Evolutionary conservation across 768 basidiomycete genomes (phyloP), one percentile per base, ranked within the genome.

Genomic region (Kwoniella mangroviensis): DNA sequence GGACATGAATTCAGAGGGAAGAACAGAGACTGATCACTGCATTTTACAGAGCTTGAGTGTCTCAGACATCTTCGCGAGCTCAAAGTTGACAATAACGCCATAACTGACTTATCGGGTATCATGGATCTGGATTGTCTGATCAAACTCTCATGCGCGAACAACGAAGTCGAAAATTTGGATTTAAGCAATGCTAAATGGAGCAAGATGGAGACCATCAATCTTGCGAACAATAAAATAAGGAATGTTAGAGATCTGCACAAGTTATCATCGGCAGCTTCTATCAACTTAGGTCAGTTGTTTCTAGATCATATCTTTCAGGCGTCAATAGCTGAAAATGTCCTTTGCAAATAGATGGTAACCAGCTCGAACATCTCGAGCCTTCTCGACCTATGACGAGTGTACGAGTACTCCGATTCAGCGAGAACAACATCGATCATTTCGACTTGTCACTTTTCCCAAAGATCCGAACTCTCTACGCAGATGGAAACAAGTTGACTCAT

Each of bases 401-500:
- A 73, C 89, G 92, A n/a, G 90, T 93, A 58, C 88, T 98, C 63
- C 90, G 93, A 41, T 85, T 91, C 62, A 94, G 91, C 85, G 88
- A 89, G 79, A 99, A 99, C 84, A 87, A 88, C 49, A 83, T 99
- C 73, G 83, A 86, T 61, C 81, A 84, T 68, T 86, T 99, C 66
- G 86, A 93, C 77, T 75, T 85, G 15, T 86, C 86, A 42, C 83
- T 85, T 43, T 88, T 92, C 80, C 85, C 88, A 2, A 90, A 89
- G 82, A 84, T 98, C 77, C 89, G 94, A 73, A 96, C 92, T 80
- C 88, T 99, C 15, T 98, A 97, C 82, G 89, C 92, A 83, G 97
- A 99, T 86, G 90, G 90, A 82, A 96, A 97, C 80, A 82, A 73
- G 10, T 76, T 87, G 11, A 64, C 70, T 3, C 59, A 61, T 34